A percentile compares a stretch with the other conserved stretches of the same genome.
Evolutionary conservation across 306 rosid genomes (phyloP).

Genomic region (Quillaja saponaria): DNA sequence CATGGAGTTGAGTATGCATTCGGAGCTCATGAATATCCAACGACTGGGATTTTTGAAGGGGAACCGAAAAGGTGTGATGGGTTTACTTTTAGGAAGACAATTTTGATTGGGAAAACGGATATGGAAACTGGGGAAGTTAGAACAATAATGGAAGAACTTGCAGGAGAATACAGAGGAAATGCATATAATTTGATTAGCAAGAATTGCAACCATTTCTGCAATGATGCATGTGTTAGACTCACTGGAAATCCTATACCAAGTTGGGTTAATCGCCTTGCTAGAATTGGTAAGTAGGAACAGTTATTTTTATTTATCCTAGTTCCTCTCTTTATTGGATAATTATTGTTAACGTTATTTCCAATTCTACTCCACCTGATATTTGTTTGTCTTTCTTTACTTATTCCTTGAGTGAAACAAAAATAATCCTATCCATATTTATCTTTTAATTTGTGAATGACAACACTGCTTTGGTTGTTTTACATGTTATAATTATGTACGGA

Average conservation of each 20-base stretch:
- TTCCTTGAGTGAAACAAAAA: too few species aligned
- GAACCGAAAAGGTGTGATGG: slow-evolving; percentile 84
- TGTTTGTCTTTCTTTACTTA: not conserved
- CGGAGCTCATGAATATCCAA: slow-evolving; percentile 79
- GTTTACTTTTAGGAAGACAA: slow-evolving; percentile 69
- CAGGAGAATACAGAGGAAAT: slow-evolving; percentile 68
- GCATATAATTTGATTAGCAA: slow-evolving; percentile 83
- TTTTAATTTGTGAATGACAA: too few species aligned
- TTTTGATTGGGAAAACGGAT: slow-evolving; percentile 76
- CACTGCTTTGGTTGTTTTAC: too few species aligned
- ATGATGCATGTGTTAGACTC: slow-evolving; percentile 66
- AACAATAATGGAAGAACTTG: slow-evolving; percentile 63
- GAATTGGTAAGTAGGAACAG: slow-evolving; percentile 57
- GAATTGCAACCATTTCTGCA: slow-evolving; percentile 90
- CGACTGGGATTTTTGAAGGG: slow-evolving; percentile 90
- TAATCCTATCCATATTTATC: too few species aligned
- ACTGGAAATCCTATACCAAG: slow-evolving; percentile 80
- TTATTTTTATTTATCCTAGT: too few species aligned
- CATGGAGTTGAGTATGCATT: slow-evolving; percentile 78
- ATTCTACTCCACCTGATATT: not conserved
- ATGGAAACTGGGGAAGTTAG: slow-evolving; percentile 55
- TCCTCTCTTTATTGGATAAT: too few species aligned
- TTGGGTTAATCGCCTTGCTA: slow-evolving; percentile 94
- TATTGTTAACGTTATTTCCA: too few species aligned
- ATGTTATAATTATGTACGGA: too few species aligned